Evolutionary conservation across 208 protist genomes (phyloP), one percentile per base, ranked within the genome.

Genomic region (Trichomonas tenax): DNA sequence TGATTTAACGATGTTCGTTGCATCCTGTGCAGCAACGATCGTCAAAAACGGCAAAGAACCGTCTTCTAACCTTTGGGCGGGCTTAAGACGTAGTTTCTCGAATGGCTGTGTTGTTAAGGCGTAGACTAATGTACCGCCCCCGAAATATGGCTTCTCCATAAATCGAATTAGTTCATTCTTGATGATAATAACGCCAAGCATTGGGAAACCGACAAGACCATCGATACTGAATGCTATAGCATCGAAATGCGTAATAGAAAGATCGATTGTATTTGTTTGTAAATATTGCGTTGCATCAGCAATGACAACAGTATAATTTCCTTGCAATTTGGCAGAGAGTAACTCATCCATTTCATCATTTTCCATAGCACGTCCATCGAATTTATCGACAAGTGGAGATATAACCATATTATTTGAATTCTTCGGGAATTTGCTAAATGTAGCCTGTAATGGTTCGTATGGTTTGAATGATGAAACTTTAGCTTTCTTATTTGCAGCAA

Each of bases 261-360:
- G 31, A 38, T 93, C 45, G 15, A 93, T 11, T 51, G 11, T 48
- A 38, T 51, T 48, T 51, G 44, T 44, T 26, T 17, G 8, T 48
- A 93, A 51, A 93, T 93, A 93, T 49, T 51, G 26, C 15, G 86
- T 38, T n/a, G 86, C 86, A 93, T 93, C 86, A 51, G 44, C 86
- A 38, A 93, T 14, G 46, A 44, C 26, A 93, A 51, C 11, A 58
- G 44, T 38, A 51, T 51, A 46, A 21, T 44, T 31, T 34, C 36
- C 40, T 23, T n/a, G 36, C 3, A 40, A 34, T n/a, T 38, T 93
- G 17, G 44, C 8, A 0, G 40, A 58, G 10, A 93, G 26, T 34
- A 51, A 38, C 17, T 48, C 26, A 26, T 48, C 31, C 8, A 93
- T 51, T 58, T 93, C 26, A 34, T 93, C 86, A 6, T 93, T 36